Evolutionary conservation across 202 grass and related monocot species (phyloP), one percentile per base, ranked within the genome.

Genomic region (Panicum virgatum): DNA sequence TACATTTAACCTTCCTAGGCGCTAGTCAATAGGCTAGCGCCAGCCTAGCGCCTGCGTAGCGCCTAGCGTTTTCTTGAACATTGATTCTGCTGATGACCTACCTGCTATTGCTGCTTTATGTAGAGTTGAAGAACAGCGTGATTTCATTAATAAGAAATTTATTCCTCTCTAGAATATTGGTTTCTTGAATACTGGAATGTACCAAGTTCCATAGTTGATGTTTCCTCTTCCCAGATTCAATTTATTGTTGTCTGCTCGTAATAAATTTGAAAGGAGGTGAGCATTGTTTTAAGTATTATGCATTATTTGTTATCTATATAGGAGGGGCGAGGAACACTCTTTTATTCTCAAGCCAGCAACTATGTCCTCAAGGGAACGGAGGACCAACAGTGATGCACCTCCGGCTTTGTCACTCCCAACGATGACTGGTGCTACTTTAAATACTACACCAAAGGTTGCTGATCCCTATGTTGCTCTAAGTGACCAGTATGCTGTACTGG

Each of bases 331-430:
- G 83, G 91, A 99, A 53, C 96, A 99, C 88, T 99, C 96, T 76
- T 99, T 99, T 84, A 90, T 99, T 92, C 89, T 99, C 71, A 99
- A 99, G 84, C 91, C 89, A 79, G 89, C 89, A 85, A 81, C 76
- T 75, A 87, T 80, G 75, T 60, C 80, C 47, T 85, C 67, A 23
- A 88, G 76, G 77, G 84, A 91, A 65, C 74, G 53, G 43, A 97
- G 81, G 76, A 70, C 67, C 66, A 83, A 77, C 44, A 60, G 20
- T 71, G 84, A 94, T 79, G 81, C 38, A 45, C 84, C 61, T 67
- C 61, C 53, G 10, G 45, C 74, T 77, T 81, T 86, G 72, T 64
- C 89, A 50, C 88, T 80, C 74, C 78, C 87, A 70, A 88, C 83
- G 34, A 79, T 63, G 75, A 76, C 29, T 61, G 66, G 77, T 62